Conservation (phyloP, 169 alveolate genomes). For the Plasmodium falciparum region DNA sequence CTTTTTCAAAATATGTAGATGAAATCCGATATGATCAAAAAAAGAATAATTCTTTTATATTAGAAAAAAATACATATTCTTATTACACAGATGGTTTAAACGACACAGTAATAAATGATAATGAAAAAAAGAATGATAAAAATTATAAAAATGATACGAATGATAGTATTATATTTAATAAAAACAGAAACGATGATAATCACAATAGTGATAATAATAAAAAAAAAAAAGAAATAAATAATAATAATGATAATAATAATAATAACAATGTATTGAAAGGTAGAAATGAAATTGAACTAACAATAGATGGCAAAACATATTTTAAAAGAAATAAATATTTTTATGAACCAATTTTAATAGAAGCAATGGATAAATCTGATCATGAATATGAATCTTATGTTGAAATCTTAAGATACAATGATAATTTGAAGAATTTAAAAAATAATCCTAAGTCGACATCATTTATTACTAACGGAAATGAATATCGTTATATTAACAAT, state of each 20-base stretch:
- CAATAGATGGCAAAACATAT: slow-evolving; percentile 69
- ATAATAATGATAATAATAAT: background rate
- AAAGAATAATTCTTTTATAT: background rate
- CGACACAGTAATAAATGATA: background rate
- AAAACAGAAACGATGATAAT: background rate
- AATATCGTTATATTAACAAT: slow-evolving; percentile 51
- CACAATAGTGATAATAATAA: background rate
- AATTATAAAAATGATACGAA: too few species aligned
- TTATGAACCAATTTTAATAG: slow-evolving; percentile 76
- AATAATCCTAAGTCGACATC: slow-evolving; percentile 50
- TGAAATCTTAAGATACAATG: slow-evolving; percentile 58
- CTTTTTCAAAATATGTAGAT: slow-evolving; percentile 67
- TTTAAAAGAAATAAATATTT: slow-evolving; percentile 74
- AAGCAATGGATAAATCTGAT: slow-evolving; percentile 35
- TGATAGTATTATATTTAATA: too few species aligned
- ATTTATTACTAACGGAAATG: slow-evolving; percentile 73
- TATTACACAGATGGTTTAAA: background rate
- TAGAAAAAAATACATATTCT: background rate
- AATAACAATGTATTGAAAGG: slow-evolving; percentile 12
- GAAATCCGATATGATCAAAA: slow-evolving; percentile 14
- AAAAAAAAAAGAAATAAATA: background rate
- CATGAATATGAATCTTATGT: slow-evolving; percentile 75
- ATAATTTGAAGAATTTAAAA: slow-evolving; percentile 41
- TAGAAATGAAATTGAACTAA: slow-evolving; percentile 55
- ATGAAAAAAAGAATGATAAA: background rate